These are phyloP conservation scores for Herpetomonas tarakana DNA, from an alignment of 208 protist genomes.

Conservation along the genomic window DNA sequence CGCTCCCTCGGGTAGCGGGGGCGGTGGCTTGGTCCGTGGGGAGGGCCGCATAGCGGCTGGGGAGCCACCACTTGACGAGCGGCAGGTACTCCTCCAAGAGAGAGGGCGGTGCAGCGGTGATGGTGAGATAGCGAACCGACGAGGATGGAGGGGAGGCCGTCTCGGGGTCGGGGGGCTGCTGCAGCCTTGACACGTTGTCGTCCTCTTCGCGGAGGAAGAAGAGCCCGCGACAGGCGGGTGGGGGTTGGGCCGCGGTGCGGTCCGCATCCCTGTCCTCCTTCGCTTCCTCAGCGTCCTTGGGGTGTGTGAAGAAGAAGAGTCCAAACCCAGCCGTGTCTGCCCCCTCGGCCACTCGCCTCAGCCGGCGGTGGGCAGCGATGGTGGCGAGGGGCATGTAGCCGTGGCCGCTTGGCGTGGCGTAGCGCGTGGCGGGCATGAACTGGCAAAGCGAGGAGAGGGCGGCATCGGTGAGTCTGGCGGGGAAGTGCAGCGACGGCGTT, in stretches of 20 bases:
- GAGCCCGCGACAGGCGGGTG: not conserved
- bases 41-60: not conserved
- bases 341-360: not conserved
- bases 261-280: not conserved
- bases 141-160: not conserved
- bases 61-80: conserved; percentile 5
- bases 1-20: too few relatives aligned
- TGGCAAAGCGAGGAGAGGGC: too few relatives aligned
- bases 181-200: not conserved
- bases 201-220: not conserved
- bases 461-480: too few relatives aligned
- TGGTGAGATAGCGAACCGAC: not conserved
- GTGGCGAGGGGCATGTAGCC: conserved; percentile 1
- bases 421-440: not conserved
- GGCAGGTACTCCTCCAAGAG: conserved; percentile 9
- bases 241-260: not conserved
- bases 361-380: not conserved
- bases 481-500: too few relatives aligned
- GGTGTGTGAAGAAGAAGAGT: not conserved
- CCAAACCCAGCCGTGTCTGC: not conserved
- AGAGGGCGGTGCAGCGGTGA: conserved; percentile 1
- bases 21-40: not conserved
- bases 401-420: not conserved
- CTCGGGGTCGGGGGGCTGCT: not conserved
- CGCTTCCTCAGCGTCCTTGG: too few relatives aligned